Evolutionary conservation across 208 protist species (phyloP), one percentile per base, ranked within the genome.

Genomic region (Leishmania turanica): DNA sequence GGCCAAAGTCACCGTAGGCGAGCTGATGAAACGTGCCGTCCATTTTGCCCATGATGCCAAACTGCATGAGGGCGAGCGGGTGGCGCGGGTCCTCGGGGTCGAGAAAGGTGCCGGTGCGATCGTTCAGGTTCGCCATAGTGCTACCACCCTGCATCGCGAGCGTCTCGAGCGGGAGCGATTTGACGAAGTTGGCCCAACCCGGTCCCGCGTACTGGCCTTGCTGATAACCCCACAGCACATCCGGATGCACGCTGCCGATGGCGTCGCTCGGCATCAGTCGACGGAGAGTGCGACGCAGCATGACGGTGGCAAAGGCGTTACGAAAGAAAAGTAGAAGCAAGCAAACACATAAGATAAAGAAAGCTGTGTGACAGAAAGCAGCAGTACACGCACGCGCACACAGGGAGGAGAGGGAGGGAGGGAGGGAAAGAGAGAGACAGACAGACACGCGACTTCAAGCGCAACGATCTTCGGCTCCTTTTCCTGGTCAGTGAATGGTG

Each of bases 11-110:
- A 31, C 91, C 92, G 62, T 87, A 89, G 17, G 90, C 86, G 21
- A 97, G 65, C 84, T 95, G 88, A 75, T 93, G 84, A 58, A 95
- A 91, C 45, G 89, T 82, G 37, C 90, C 92, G 78, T 97, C 94
- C 64, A 88, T 86, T 64, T 91, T 79, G 45, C 75, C 89, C 87
- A 89, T 87, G 17, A 85, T 77, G 34, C 92, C 93, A 73, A 86
- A 90, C 84, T 96, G 92, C 80, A 96, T 89, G 37, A 89, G 64
- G 40, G 82, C 88, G 40, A 97, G 64, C 6, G 94, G 94, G 79
- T 97, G 92, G 3, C 94, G 89, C 21, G 94, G 91, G 69, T 97
- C 94, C 80, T 97, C 92, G 11, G 94, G 92, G 78, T 97, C 94
- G 45, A 91, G 65, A 58, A 95, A 89, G 54, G 93, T 87, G 78